A percentile compares a stretch with the other conserved stretches of the same genome.
phyloP scores from a whole-genome alignment of 768 basidiomycete species.

The Xerocomus potaroensis region DNA sequence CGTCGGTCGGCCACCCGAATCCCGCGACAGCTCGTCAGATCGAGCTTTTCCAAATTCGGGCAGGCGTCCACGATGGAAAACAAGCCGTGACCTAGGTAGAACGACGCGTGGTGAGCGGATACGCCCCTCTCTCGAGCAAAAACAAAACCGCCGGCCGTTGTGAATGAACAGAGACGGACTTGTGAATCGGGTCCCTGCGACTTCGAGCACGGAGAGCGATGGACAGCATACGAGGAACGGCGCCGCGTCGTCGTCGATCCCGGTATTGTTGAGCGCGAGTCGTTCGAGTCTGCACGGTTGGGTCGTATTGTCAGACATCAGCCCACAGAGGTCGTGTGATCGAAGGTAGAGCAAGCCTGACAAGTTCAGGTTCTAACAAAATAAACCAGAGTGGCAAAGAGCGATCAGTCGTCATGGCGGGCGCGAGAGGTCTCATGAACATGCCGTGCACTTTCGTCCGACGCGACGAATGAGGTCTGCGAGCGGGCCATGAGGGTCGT shows the following conservation, averaged over 20 bases:
- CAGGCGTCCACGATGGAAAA: slow-evolving; percentile 58
- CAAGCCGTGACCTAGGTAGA: slow-evolving; percentile 47
- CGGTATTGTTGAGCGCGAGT: slow-evolving; percentile 56
- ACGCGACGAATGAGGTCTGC: slow-evolving; percentile 45
- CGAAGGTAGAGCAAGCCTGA: slow-evolving; percentile 48
- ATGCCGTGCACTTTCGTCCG: slow-evolving; percentile 57
- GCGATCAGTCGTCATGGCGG: not conserved
- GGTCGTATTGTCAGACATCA: slow-evolving; percentile 31
- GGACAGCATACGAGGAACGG: slow-evolving; percentile 50
- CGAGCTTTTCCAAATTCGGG: slow-evolving; percentile 44
- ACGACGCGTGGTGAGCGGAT: no score
- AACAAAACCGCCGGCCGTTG: no score
- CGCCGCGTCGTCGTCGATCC: slow-evolving; percentile 54
- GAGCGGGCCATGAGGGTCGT: slow-evolving; percentile 33
- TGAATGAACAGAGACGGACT: slow-evolving; percentile 37
- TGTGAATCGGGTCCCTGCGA: slow-evolving; percentile 57
- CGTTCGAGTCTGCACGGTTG: slow-evolving; percentile 39
- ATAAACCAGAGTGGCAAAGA: no score
- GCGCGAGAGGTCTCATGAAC: slow-evolving; percentile 3
- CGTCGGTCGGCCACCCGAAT: slow-evolving; percentile 55
- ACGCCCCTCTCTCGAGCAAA: not conserved
- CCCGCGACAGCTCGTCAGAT: slow-evolving; percentile 66
- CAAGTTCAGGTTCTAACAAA: slow-evolving; percentile 51
- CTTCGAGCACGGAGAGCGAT: slow-evolving; percentile 43
- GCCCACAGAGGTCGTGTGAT: slow-evolving; percentile 47